Percentiles rank a stretch among this genome's conserved stretches.
These are phyloP conservation scores for Neurospora tetraspora DNA, from an alignment of 495 filamentous ascomycete genomes.

Conservation along the genomic window DNA sequence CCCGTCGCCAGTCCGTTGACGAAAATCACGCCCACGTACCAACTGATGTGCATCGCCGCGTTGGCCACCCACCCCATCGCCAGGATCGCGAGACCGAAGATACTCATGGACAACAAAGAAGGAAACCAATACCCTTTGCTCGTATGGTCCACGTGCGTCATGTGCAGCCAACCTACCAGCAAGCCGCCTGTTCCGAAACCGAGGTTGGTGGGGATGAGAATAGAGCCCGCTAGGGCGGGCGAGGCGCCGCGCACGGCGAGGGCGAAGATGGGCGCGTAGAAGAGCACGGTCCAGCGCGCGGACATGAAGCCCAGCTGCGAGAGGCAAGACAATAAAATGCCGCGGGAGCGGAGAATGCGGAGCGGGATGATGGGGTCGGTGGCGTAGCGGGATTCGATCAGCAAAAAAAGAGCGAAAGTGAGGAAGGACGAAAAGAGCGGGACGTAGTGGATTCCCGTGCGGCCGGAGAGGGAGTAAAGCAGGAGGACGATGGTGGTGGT, in stretches of 20 bases:
- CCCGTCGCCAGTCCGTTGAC: conserved; percentile 60
- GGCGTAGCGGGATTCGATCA: conserved; percentile 47
- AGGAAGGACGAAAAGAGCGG: conserved; percentile 48
- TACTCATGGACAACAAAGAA: conserved; percentile 39
- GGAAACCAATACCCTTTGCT: conserved; percentile 45
- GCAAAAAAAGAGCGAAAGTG: conserved; percentile 46
- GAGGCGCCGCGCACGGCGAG: conserved; percentile 57
- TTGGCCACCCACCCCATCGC: conserved; percentile 42
- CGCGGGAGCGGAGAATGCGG: conserved; percentile 48
- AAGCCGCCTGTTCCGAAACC: conserved; percentile 65
- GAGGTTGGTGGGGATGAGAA: conserved; percentile 65
- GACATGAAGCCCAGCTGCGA: conserved; percentile 64
- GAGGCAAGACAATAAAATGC: conserved; percentile 56
- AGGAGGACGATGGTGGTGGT: conserved; percentile 49
- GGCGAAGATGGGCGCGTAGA: conserved; percentile 65
- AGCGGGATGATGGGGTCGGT: conserved; percentile 63
- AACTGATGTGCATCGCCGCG: conserved; percentile 26
- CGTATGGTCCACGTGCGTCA: conserved; percentile 42
- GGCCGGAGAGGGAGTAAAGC: conserved; percentile 53
- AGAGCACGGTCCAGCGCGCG: conserved; percentile 65
- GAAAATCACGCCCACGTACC: conserved; percentile 49
- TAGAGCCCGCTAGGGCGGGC: conserved; percentile 55
- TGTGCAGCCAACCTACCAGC: conserved; percentile 58
- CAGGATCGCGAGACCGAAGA: conserved; percentile 45
- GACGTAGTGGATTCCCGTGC: conserved; percentile 35